These are phyloP conservation scores for Opeltia flavorubescens DNA, from an alignment of 495 filamentous ascomycete genomes.

Conservation along the genomic window DNA sequence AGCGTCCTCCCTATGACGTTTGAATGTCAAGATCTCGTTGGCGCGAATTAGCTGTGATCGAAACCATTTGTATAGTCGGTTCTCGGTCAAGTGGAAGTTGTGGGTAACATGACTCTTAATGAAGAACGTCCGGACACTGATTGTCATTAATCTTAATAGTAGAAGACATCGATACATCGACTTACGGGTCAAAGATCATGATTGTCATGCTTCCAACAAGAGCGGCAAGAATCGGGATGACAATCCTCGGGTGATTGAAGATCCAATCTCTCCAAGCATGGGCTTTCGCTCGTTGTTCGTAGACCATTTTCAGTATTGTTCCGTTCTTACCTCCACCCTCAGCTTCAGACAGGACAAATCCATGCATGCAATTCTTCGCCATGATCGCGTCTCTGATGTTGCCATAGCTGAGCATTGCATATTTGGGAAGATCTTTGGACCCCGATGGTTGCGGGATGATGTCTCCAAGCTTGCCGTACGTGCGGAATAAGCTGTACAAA, in stretches of 20 bases:
- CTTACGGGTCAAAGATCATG: slow-evolving; percentile 72
- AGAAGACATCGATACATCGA: too few relatives aligned
- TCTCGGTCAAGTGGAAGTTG: slow-evolving; percentile 59
- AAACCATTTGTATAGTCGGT: slow-evolving; percentile 61
- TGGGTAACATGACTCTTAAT: slow-evolving; percentile 73
- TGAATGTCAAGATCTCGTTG: slow-evolving; percentile 47
- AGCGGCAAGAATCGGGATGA: slow-evolving; percentile 70
- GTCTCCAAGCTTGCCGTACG: slow-evolving; percentile 76
- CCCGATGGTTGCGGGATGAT: slow-evolving; percentile 67
- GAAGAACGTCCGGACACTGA: slow-evolving; percentile 69
- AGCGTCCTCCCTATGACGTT: slow-evolving; percentile 43
- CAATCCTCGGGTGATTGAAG: slow-evolving; percentile 72
- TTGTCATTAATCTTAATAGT: background rate
- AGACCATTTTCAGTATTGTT: slow-evolving; percentile 64
- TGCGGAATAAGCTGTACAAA: slow-evolving; percentile 75
- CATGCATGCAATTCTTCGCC: slow-evolving; percentile 89
- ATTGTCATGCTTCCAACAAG: slow-evolving; percentile 72
- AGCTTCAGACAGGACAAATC: slow-evolving; percentile 48
- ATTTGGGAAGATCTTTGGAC: slow-evolving; percentile 69
- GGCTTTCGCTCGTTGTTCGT: slow-evolving; percentile 59
- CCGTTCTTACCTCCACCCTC: slow-evolving; percentile 58
- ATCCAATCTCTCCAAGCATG: slow-evolving; percentile 82
- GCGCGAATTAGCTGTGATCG: slow-evolving; percentile 54
- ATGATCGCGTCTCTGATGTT: slow-evolving; percentile 59
- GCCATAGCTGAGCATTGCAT: slow-evolving; percentile 63